Evolutionary conservation across 2,329 filamentous ascomycete species (phyloP), one percentile per base, ranked within the genome.

Genomic region (Amauroascus verrucosus): DNA sequence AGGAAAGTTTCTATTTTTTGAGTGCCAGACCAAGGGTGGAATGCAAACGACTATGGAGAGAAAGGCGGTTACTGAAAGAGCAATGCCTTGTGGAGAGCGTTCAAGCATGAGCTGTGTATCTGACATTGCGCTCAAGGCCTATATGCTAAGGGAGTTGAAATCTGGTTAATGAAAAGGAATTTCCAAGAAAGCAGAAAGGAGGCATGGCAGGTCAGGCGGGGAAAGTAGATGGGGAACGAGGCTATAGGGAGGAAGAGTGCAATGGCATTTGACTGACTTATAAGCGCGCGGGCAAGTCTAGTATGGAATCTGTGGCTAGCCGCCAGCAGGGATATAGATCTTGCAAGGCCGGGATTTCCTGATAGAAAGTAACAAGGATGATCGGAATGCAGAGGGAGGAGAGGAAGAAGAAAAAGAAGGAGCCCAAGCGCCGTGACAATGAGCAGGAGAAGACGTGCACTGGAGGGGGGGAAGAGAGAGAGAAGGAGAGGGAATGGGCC

Each of bases 1-100:
- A 11, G 80, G 75, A 49, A 83, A 69, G 64, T 86, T 86, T 54
- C 73, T 72, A 58, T 82, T 79, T 50, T 74, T 74, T 55, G 75
- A 70, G 63, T 86, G 83, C 71, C 82, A 79, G 52, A 76, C 63
- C 51, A 85, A 65, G 2, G 83, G 80, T 6, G 79, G 72, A 33
- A 80, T 70, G 60, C 76, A 74, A 48, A 83, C 67, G 20, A 81
- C 57, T 44, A 78, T 68, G 14, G 77, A 65, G 22, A 81, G 58
- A 18, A 75, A 64, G 14, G 77, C 72, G 22, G 82, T 65, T 13
- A 72, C 59, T 1, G 78, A 75, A 33, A 83, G 64, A 13, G 62
- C 59, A 47, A 75, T 64, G 4, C 71, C 69, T 51, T 63, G 54
- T 7, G 66, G 57, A 54, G 65, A 63, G 20, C 58, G 49, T 26